Evolutionary conservation across 345 rosid genomes (phyloP), one percentile per base, ranked within the genome.

Genomic region (Gossypium mustelinum): DNA sequence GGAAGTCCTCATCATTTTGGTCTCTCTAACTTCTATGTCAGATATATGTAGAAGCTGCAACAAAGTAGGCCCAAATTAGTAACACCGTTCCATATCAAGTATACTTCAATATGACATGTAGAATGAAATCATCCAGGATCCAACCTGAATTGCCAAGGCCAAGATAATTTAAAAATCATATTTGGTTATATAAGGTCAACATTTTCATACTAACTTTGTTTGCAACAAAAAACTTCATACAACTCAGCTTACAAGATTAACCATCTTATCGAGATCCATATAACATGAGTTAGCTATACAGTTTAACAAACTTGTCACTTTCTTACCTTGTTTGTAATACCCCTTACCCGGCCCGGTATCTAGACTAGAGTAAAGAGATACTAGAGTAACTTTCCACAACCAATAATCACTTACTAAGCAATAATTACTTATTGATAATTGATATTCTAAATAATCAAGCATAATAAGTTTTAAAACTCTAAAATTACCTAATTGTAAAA

Each of bases 1-100:
- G 9, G 89, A 82, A 57, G 77, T 85, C 82, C 97, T 98, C 97
- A 96, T 87, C 97, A 93, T 91, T 87, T 92, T 96, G 61, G 87
- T 92, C 76, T 96, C 97, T 77, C 84, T 79, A 41, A 96, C 89
- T 72, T 93, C 95, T 63, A 93, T 91, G 0, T 92, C 98, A 45
- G 97, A 93, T 77, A 91, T 74, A 81, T 90, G 97, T 56, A 95
- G 87, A 84, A 93, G 85, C 97, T 93, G 86, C 78, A 80, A 10
- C 22, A 73, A 61, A 74, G 44, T 12, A 45, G 27, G 2, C 9
- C 17, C 41, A 24, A 44, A 34, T 45, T 61, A 25, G 17, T 43
- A 76, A 70, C 55, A 39, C n/a, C 29, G 20, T 68, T 52, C 55
- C 73, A 64, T 24, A 62, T 71, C 66, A 18, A 70, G 24, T 34